These are phyloP conservation scores for Gyrodon tennesseensis DNA, from an alignment of 1,284 basidiomycete species.

Conservation along the genomic window DNA sequence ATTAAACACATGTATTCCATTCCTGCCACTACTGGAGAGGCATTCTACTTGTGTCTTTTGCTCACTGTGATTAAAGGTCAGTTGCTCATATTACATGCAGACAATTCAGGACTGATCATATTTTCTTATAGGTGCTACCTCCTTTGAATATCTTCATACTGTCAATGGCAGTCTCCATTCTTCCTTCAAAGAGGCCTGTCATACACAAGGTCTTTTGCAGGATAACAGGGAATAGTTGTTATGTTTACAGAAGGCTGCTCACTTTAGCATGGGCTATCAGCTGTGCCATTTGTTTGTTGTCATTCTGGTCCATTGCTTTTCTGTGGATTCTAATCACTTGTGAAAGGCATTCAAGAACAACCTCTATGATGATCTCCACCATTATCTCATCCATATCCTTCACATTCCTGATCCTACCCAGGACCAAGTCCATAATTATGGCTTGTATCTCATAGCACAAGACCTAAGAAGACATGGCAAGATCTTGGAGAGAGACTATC, in stretches of 20 bases:
- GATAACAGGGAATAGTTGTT: conserved; percentile 45
- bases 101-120: not conserved
- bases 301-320: not conserved
- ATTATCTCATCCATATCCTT: conserved; percentile 10
- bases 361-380: conserved; percentile 41
- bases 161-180: too few relatives aligned
- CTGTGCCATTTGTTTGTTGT: not conserved
- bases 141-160: conserved; percentile 41
- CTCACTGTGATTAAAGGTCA: conserved; percentile 41
- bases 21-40: conserved; percentile 34
- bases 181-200: conserved; percentile 40
- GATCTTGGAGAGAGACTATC: conserved; percentile 35
- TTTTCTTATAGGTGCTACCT: conserved; percentile 34
- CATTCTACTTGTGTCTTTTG: conserved; percentile 44
- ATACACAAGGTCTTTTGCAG: conserved; percentile 43
- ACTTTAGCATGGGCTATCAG: conserved; percentile 37
- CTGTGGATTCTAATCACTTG: not conserved
- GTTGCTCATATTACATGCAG: too few relatives aligned
- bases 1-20: not conserved
- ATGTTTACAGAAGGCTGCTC: conserved; percentile 43
- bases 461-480: conserved; percentile 14
- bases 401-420: not conserved
- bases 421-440: not conserved
- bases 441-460: not conserved
- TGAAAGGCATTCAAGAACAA: conserved; percentile 20